Base-by-base conservation (phyloP, 129 eudicot species). In the Flaveria brownii region DNA sequence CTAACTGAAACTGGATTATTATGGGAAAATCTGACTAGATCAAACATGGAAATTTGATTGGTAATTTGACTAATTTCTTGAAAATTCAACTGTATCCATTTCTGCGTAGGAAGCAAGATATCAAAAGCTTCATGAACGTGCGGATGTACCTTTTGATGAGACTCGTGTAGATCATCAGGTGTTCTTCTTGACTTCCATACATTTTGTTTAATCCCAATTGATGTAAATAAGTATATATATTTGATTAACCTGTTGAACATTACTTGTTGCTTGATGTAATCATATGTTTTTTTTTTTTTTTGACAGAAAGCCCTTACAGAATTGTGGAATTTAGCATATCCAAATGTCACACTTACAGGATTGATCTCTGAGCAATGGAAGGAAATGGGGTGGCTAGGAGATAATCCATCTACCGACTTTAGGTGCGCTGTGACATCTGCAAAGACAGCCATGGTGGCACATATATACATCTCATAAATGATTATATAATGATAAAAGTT, bases 361-460 rank as follows among this genome's bases (percentile, higher is more conserved):
- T 75, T 91, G 78, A 84, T 88, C 72, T 91, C 97, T 9, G 94
- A 91, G 55, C 97, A 91, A 72, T 91, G 97, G 97, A 91, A 88
- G 73, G 97, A 91, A 45, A 86, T 91, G 97, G 97, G 97, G 8
- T 91, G 97, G 95, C 97, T 86, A 81, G 97, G 97, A 57, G 54
- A 86, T 59, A 91, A 91, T 85, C 97, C 97, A 1, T 83, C 97
- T 33, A 88, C 92, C 22, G 97, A 91, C 74, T 88, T 91, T 78
- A 85, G 69, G 69, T 63, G 16, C 23, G 15, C 7, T 30, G 68
- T 61, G 28, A 41, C 28, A 41, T 61, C 18, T 12, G 7, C 33
- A 25, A 25, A 14, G 18, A 62, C 68, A 26, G 39, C 68, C 43
- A 28, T 18, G 41, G 45, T 62, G 45, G 11, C 22, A 14, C 17